Conservation (phyloP, 345 rosid species). For the Lumnitzera littorea region DNA sequence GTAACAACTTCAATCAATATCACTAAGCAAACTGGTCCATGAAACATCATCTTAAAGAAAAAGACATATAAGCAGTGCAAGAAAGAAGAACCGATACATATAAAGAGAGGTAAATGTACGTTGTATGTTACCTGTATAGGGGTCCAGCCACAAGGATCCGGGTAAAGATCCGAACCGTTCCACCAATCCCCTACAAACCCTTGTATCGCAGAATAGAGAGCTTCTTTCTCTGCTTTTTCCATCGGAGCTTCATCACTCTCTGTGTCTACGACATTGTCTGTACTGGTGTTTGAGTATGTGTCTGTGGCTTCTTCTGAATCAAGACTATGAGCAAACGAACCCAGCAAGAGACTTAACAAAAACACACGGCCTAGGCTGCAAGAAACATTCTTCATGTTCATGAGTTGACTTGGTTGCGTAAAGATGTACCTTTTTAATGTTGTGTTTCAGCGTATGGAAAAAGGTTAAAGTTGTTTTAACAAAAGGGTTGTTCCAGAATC, state of each 20-base stretch:
- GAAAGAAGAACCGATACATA: background rate
- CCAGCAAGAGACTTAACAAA: too few relatives aligned
- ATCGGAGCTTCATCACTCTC: slow-evolving; percentile 47
- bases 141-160: slow-evolving; percentile 99
- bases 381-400: too few relatives aligned
- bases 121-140: slow-evolving; percentile 61
- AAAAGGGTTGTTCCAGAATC: background rate
- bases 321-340: background rate
- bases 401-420: slow-evolving; percentile 3
- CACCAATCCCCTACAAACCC: slow-evolving; percentile 87
- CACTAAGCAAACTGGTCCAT: too few relatives aligned
- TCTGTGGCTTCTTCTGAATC: slow-evolving; percentile 20
- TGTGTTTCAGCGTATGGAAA: background rate
- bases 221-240: slow-evolving; percentile 61
- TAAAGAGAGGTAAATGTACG: background rate
- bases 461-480: background rate
- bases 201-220: slow-evolving; percentile 65
- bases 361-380: too few relatives aligned
- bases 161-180: slow-evolving; percentile 90
- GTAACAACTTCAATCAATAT: too few relatives aligned
- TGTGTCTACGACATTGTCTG: background rate
- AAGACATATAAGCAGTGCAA: too few relatives aligned
- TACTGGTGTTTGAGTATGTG: too few relatives aligned
- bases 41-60: too few relatives aligned
- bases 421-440: too few relatives aligned